Conservation (phyloP, 306 rosid species). For the Parietaria judaica region DNA sequence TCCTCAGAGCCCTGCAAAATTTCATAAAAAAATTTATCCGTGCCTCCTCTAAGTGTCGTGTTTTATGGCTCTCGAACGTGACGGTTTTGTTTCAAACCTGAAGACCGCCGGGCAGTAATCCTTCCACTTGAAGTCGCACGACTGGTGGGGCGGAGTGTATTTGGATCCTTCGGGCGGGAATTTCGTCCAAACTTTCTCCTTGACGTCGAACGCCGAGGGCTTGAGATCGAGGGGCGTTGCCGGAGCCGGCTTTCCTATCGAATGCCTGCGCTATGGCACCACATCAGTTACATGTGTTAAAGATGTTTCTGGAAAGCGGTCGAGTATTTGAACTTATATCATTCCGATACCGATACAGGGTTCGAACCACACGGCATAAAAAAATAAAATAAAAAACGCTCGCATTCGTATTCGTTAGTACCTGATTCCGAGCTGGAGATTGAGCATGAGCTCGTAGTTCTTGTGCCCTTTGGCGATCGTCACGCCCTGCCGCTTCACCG, state of each 20-base stretch:
- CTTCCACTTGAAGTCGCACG: constrained; percentile 89
- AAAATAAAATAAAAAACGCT: too few species aligned
- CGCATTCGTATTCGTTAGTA: constrained; percentile 28
- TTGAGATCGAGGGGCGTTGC: constrained; percentile 70
- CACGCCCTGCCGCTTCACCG: constrained; percentile 58
- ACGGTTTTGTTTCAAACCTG: constrained; percentile 43
- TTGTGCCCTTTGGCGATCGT: constrained; percentile 88
- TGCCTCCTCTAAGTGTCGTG: too few species aligned
- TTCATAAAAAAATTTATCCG: constrained; percentile 9
- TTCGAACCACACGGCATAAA: too few species aligned
- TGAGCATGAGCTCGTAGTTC: constrained; percentile 90
- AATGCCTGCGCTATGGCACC: constrained; percentile 81
- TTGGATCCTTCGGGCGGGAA: constrained; percentile 97
- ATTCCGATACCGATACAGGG: too few species aligned
- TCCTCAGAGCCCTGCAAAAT: constrained; percentile 77
- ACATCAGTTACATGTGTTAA: constrained; percentile 31
- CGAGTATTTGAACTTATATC: background rate
- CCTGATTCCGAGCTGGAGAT: constrained; percentile 98
- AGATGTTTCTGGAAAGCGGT: constrained; percentile 23
- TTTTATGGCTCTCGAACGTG: too few species aligned
- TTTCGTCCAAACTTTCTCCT: constrained; percentile 87
- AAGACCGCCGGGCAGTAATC: constrained; percentile 95
- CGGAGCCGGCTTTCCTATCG: constrained; percentile 99
- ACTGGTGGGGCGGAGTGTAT: constrained; percentile 86
- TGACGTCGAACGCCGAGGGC: constrained; percentile 87